Base-by-base conservation (phyloP, 768 basidiomycete genomes). In the Podaxis rugospora region DNA sequence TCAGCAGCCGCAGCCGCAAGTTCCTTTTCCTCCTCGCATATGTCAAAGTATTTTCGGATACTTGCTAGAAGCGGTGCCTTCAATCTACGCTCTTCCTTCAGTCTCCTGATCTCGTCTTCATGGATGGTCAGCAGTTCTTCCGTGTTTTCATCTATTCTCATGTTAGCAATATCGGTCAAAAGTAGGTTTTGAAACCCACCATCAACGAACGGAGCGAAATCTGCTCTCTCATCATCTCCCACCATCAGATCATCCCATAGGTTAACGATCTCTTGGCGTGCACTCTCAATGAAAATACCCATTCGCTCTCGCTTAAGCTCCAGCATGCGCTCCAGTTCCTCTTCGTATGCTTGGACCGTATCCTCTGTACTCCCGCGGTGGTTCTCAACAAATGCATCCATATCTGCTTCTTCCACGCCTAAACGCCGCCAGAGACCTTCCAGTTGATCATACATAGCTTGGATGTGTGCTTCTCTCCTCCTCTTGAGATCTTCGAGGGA, bases 341-440 rank as follows among this genome's bases (percentile, higher is more conserved):
- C 84, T 66, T 95, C 90, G 66, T 99, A 99, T 68, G 90, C 88
- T 64, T 76, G 78, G 25, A 98, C 82, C 1, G 85, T 86, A 18
- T 83, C 85, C 35, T 89, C 86, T 1, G 90, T 92, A 66, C 87
- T 89, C 2, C 96, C 96, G 28, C 91, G 79, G 70, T 96, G 81
- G 14, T 79, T 80, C 62, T 98, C 93, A 0, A 98, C 90, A 68
- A 99, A 99, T n/a, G 81, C 84, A 66, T 98, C 93, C 84, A 95
- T 93, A 49, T 88, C 89, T 0, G 72, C 74, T 51, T 95, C 91
- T 0, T 81, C 71, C 4, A 96, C 86, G 13, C 93, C 95, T 61
- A 98, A 80, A 59, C 95, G 76, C 61, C 81, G 82, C 96, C 96
- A 99, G 2, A 98, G 81, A 0, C 86, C 86, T 70, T 96, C 95